Evolutionary conservation across 176 grass and related monocot genomes (phyloP), one percentile per base, ranked within the genome.

Genomic region (Puccinellia tenuiflora): DNA sequence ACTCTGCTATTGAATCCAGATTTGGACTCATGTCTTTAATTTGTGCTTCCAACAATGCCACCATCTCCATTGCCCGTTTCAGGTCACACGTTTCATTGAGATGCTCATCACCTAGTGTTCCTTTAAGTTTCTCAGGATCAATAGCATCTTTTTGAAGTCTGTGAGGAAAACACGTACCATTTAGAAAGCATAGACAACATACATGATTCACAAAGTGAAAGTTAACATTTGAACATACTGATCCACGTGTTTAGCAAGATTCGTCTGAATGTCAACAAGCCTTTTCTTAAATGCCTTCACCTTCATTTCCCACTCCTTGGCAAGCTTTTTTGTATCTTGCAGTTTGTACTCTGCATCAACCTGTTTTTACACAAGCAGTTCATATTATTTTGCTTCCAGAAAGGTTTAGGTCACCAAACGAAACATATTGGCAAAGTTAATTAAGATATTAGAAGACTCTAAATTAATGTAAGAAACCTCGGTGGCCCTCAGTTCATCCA

Each of bases 1-100:
- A 99, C 96, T 99, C 96, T 87, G 87, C 85, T 86, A 99, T 96
- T 53, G 96, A 95, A 96, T 99, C 96, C 62, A 99, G 81, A 78
- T 99, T 99, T 77, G 93, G 96, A 93, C 79, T 96, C 87, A 84
- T 87, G 26, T 99, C 96, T 86, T 99, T 99, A 67, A 99, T 77
- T 84, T 96, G 93, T 74, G 88, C 90, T 90, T 96, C 93, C 29
- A 99, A 83, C 87, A 99, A 88, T 8, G 87, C 81, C 57, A 92
- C 91, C 85, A 90, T 99, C 78, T 96, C 93, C 79, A 93, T 83
- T 81, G 96, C 87, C 85, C 84, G 93, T 93, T 90, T 95, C 83
- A 89, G 80, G 90, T 86, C 89, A 87, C 68, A 91, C 1, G n/a
- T 53, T 54, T 87, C 89, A 77, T 90, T 91, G 38, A 96, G 77